Conservation (phyloP, 768 basidiomycete genomes). For the Hirschioporus abietinus region DNA sequence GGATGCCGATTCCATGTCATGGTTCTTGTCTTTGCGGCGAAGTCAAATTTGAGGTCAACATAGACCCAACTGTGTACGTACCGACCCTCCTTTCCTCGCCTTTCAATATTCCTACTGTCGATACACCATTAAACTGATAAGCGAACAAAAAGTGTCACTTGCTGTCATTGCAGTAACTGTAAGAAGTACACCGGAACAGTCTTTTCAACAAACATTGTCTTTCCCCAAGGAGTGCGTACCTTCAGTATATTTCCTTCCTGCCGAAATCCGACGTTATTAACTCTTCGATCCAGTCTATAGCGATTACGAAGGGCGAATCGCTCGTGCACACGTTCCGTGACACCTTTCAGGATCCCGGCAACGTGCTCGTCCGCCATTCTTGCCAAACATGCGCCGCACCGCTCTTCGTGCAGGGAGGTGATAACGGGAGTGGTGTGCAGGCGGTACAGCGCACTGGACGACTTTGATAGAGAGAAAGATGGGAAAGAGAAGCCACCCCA, state of each 20-base stretch:
- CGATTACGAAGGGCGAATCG: constrained; percentile 6
- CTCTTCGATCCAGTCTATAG: neutral
- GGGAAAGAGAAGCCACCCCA: constrained; percentile 3
- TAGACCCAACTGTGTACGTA: constrained; percentile 11
- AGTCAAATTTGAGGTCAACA: constrained; percentile 10
- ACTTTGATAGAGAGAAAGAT: constrained; percentile 12
- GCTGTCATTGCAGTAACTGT: constrained; percentile 14
- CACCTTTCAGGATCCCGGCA: constrained; percentile 11
- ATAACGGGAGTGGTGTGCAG: neutral
- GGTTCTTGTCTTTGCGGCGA: constrained; percentile 12
- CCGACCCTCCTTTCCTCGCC: neutral
- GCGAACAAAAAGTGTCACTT: constrained; percentile 3
- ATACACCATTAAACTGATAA: neutral
- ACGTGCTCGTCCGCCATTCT: constrained; percentile 11
- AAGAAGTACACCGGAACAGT: constrained; percentile 14
- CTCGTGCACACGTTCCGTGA: constrained; percentile 10
- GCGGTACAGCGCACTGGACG: neutral
- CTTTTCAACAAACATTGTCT: constrained; percentile 13
- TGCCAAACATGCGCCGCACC: constrained; percentile 13
- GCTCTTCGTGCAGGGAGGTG: constrained; percentile 8
- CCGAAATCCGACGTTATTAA: neutral
- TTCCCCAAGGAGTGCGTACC: constrained; percentile 9
- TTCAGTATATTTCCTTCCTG: neutral
- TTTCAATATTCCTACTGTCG: too few species aligned
- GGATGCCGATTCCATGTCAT: neutral